Base-by-base conservation (phyloP, 306 rosid species). In the Cicer arietinum region DNA sequence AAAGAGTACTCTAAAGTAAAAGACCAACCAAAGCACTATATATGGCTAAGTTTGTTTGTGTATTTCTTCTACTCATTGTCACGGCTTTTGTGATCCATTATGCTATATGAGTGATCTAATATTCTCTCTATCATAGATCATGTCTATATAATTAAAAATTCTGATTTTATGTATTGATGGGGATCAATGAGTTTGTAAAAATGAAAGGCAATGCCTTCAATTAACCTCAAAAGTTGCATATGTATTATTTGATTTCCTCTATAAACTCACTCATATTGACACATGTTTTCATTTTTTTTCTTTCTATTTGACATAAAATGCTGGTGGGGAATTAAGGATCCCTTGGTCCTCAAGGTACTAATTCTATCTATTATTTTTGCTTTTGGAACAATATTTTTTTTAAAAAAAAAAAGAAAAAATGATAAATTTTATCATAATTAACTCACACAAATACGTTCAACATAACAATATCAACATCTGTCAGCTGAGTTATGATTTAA, bases 261-360 rank as follows among this genome's bases (percentile, higher is more conserved):
- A 0, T 14, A 14, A 14, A 10, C 50, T 72, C 0, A 57, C 1
- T 20, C 22, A 20, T 20, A 20, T 20, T 20, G 22, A 20, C 22
- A 20, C 22, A 20, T 20, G 22, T 20, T 20, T 20, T 20, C 48
- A 14, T 42, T 7, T 62, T 58, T 4, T 1, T 41, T 20, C 6
- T 61, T 14, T 7, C 7, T 59, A 10, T 51, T 16, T 11, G 13
- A 8, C 3, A 40, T 54, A 59, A 16, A 35, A 78, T 77, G 77
- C 48, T 16, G 82, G 82, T 7, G 60, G 77, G 17, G 37, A 18
- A 18, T 18, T 18, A 64, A 64, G 69, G 51, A 41, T 64, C 69
- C 0, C 51, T 64, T 42, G n/a, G 35, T 8, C 13, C 37, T 4
- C 14, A 64, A 51, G 42, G 77, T 78, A 78, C 2, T 41, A 42